Conservation (phyloP, 2,329 filamentous ascomycete genomes). For the Harringtonia lauricola region DNA sequence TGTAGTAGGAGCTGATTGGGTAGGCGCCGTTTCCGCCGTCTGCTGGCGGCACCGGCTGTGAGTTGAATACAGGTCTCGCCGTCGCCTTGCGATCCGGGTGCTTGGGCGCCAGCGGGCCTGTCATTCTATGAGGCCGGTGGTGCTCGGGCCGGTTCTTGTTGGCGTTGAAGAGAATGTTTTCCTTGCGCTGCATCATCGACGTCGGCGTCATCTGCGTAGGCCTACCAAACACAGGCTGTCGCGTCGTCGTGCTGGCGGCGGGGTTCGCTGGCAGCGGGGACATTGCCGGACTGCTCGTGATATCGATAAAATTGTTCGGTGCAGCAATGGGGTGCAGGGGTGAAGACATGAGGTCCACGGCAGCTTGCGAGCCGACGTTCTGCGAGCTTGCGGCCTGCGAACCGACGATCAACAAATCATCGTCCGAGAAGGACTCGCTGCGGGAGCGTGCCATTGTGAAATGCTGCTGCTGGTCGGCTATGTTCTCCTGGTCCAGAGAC, state of each 20-base stretch:
- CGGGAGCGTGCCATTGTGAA: conserved; percentile 17
- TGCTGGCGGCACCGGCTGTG: conserved; percentile 19
- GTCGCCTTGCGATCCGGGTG: conserved; percentile 35
- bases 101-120: conserved; percentile 34
- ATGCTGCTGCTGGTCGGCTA: background rate
- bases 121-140: conserved; percentile 38
- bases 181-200: conserved; percentile 42
- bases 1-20: conserved; percentile 14
- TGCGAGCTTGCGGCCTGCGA: conserved; percentile 21
- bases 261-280: background rate
- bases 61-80: conserved; percentile 37
- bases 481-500: background rate
- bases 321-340: conserved; percentile 27
- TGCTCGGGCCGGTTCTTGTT: conserved; percentile 41
- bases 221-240: conserved; percentile 18
- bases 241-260: conserved; percentile 6
- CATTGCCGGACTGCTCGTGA: conserved; percentile 6
- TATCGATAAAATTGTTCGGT: conserved; percentile 19
- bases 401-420: conserved; percentile 23
- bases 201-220: conserved; percentile 24
- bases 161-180: conserved; percentile 41
- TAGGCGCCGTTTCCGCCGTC: conserved; percentile 11
- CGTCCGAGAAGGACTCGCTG: conserved; percentile 23
- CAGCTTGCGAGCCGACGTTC: conserved; percentile 4
- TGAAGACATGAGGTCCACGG: conserved; percentile 6